These are phyloP conservation scores for Colletotrichum echinochloae DNA, from an alignment of 2,329 filamentous ascomycete species.

Conservation along the genomic window DNA sequence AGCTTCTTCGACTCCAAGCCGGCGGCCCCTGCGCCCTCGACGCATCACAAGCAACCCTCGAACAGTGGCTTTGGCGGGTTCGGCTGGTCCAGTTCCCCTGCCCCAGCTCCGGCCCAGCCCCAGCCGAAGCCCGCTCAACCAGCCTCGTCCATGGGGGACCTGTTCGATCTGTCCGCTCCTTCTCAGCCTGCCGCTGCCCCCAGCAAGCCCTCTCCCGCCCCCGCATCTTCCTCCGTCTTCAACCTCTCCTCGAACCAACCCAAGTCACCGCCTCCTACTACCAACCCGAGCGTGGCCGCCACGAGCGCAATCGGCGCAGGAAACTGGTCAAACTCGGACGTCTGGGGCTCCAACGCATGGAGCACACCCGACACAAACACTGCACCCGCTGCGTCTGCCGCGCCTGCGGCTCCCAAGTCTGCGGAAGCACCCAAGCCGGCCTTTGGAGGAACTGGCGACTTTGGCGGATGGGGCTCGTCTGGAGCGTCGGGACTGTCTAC, in stretches of 20 bases:
- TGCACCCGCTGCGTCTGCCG: slow-evolving; percentile 59
- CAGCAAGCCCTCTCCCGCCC: slow-evolving; percentile 54
- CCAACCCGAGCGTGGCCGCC: slow-evolving; percentile 55
- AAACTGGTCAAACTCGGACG: slow-evolving; percentile 69
- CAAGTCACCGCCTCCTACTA: slow-evolving; percentile 55
- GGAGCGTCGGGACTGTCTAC: slow-evolving; percentile 1
- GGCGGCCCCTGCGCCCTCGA: slow-evolving; percentile 64
- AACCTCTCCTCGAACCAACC: slow-evolving; percentile 74
- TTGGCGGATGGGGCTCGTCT: slow-evolving; percentile 66
- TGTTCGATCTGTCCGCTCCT: slow-evolving; percentile 80
- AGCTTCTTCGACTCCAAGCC: slow-evolving; percentile 85
- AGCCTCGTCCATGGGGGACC: slow-evolving; percentile 75
- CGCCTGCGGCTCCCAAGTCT: slow-evolving; percentile 68
- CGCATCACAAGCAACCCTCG: slow-evolving; percentile 64
- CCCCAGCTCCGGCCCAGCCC: slow-evolving; percentile 50
- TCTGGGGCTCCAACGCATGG: slow-evolving; percentile 93
- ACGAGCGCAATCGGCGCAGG: slow-evolving; percentile 50
- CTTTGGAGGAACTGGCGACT: slow-evolving; percentile 64
- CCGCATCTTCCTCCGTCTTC: slow-evolving; percentile 76
- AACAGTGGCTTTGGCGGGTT: slow-evolving; percentile 76
- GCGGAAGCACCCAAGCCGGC: slow-evolving; percentile 47
- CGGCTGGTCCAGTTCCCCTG: slow-evolving; percentile 67
- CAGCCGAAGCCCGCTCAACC: slow-evolving; percentile 58
- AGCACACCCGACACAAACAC: slow-evolving; percentile 70
- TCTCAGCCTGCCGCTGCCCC: slow-evolving; percentile 52